A percentile compares a stretch with the other conserved stretches of the same genome.
Evolutionary conservation across 495 filamentous ascomycete genomes (phyloP).

Genomic region (Geoglossum glabrum): DNA sequence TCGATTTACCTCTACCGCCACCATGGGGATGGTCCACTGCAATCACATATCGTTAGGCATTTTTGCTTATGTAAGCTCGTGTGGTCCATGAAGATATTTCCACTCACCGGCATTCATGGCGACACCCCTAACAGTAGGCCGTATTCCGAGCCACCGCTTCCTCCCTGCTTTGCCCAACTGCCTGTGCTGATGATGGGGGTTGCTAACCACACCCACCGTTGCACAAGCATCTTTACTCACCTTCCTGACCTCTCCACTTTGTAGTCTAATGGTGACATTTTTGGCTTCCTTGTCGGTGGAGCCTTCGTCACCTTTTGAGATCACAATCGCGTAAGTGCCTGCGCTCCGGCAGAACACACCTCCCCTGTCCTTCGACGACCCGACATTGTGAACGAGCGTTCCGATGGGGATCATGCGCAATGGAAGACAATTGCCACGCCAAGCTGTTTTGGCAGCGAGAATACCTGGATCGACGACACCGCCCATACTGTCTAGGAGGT

Average conservation of each 20-base stretch:
- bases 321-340: conserved; percentile 71
- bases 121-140: conserved; percentile 86
- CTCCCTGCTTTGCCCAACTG: conserved; percentile 91
- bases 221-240: conserved; percentile 83
- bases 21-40: conserved; percentile 84
- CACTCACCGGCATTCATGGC: conserved; percentile 83
- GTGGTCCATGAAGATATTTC: neutral
- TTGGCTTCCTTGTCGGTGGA: conserved; percentile 29
- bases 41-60: neutral
- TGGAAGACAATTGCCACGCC: conserved; percentile 87
- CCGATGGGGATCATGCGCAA: conserved; percentile 87
- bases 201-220: conserved; percentile 83
- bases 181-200: conserved; percentile 69
- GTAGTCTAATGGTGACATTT: conserved; percentile 60
- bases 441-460: conserved; percentile 77
- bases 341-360: conserved; percentile 87
- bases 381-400: conserved; percentile 76
- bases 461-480: conserved; percentile 84
- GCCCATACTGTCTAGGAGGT: conserved; percentile 75
- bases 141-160: conserved; percentile 75
- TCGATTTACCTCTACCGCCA: conserved; percentile 95
- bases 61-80: neutral
- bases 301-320: conserved; percentile 60
- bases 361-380: conserved; percentile 46
- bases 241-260: conserved; percentile 78